phyloP scores from a whole-genome alignment of 164 flowering plant genomes.

The Annona squamosa region DNA sequence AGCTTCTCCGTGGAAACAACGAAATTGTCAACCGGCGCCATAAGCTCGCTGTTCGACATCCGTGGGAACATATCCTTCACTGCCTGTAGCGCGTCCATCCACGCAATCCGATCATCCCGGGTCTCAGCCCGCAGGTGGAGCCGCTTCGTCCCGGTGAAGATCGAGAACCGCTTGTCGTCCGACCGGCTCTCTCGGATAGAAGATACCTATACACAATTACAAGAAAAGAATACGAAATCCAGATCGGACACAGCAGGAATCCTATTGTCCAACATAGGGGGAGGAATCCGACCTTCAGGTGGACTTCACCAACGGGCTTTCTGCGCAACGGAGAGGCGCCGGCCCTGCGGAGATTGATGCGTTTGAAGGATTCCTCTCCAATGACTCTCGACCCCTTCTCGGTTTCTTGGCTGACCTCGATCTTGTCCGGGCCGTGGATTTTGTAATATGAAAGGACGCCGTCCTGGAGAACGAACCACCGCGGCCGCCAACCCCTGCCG shows the following conservation, averaged over 20 bases:
- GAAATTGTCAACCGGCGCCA: conserved; percentile 43
- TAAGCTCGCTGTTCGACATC: conserved; percentile 77
- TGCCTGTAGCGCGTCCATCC: conserved; percentile 92
- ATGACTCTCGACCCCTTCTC: conserved; percentile 79
- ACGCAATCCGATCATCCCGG: conserved; percentile 61
- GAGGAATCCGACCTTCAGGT: conserved; percentile 37
- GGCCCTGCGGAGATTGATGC: conserved; percentile 27
- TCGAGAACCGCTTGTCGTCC: conserved; percentile 62
- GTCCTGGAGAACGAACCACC: conserved; percentile 76
- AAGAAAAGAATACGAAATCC: background rate
- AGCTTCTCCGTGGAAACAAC: conserved; percentile 70
- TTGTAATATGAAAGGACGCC: conserved; percentile 60
- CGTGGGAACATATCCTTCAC: conserved; percentile 94
- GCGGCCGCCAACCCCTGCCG: conserved; percentile 90
- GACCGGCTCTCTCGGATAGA: conserved; percentile 61
- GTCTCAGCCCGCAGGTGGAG: conserved; percentile 80
- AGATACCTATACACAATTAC: conserved; percentile 38
- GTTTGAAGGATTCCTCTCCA: conserved; percentile 63
- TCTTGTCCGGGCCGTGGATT: conserved; percentile 87
- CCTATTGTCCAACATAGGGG: background rate
- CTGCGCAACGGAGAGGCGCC: conserved; percentile 22
- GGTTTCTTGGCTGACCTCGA: conserved; percentile 50
- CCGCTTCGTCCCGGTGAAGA: conserved; percentile 78
- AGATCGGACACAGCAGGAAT: background rate
- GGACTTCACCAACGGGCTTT: conserved; percentile 76